Conservation (phyloP, 1,284 basidiomycete species). For the Ustilago loliicola region DNA sequence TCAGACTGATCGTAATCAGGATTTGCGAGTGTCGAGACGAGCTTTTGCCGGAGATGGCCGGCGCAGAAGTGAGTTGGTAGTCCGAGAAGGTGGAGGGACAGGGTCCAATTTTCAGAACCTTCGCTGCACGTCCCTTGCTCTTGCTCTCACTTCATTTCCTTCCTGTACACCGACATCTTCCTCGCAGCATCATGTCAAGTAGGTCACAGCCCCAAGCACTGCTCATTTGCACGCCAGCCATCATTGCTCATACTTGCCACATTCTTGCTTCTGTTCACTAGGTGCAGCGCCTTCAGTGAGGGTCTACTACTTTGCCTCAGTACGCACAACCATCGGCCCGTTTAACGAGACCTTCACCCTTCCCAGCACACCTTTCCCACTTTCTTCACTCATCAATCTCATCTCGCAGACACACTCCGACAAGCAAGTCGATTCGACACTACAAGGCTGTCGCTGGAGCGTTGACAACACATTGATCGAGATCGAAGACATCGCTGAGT, state of each 20-base stretch:
- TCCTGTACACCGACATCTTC: neutral
- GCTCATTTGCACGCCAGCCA: neutral
- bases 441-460: constrained; percentile 74
- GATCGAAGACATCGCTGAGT: constrained; percentile 77
- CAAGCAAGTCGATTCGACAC: constrained; percentile 3
- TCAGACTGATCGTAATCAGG: no score
- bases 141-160: neutral
- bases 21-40: neutral
- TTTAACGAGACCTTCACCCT: constrained; percentile 30
- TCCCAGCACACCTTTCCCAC: constrained; percentile 71
- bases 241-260: neutral
- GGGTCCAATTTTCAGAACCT: constrained; percentile 7
- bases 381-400: constrained; percentile 75
- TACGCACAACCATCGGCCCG: constrained; percentile 36
- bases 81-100: constrained; percentile 1
- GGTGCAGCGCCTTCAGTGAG: constrained; percentile 3
- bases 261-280: neutral
- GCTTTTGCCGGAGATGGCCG: constrained; percentile 13
- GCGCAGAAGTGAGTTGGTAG: neutral
- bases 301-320: constrained; percentile 49
- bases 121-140: constrained; percentile 9
- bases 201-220: neutral
- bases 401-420: constrained; percentile 66
- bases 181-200: constrained; percentile 28
- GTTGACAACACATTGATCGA: constrained; percentile 76